Conservation (phyloP, 2,329 filamentous ascomycete species). For the Botrytis medusae region DNA sequence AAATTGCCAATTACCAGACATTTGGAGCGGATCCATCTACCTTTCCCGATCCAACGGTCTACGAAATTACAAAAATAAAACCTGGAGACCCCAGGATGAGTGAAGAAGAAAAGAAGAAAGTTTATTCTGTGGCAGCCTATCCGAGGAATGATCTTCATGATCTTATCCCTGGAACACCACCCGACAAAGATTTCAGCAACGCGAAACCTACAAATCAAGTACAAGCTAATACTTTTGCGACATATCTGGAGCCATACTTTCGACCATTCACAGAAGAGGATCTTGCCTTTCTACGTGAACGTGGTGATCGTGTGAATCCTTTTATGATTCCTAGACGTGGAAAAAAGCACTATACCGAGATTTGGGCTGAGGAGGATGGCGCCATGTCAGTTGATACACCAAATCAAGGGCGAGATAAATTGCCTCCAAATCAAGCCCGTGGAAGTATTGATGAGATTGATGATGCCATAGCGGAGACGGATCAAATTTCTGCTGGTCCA, state of each 20-base stretch:
- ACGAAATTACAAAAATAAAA: conserved; percentile 79
- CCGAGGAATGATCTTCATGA: conserved; percentile 78
- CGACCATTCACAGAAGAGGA: conserved; percentile 90
- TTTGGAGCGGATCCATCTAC: conserved; percentile 90
- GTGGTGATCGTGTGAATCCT: conserved; percentile 78
- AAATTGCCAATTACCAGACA: conserved; percentile 68
- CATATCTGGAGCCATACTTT: conserved; percentile 89
- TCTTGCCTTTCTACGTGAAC: conserved; percentile 85
- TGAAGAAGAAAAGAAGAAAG: conserved; percentile 80
- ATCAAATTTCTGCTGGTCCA: conserved; percentile 85
- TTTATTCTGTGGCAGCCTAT: conserved; percentile 84
- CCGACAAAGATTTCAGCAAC: conserved; percentile 93
- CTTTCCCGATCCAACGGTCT: conserved; percentile 89
- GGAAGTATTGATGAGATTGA: conserved; percentile 84
- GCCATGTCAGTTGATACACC: conserved; percentile 70
- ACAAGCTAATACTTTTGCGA: conserved; percentile 88
- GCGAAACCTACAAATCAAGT: conserved; percentile 94
- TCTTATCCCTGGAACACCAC: conserved; percentile 82
- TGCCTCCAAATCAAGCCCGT: conserved; percentile 77
- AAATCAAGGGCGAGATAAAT: conserved; percentile 60
- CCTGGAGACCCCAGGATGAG: conserved; percentile 61
- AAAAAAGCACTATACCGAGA: conserved; percentile 80
- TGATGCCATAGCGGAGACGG: conserved; percentile 83
- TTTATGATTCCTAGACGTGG: conserved; percentile 86
- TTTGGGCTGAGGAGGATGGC: conserved; percentile 94